These are phyloP conservation scores for Cryptosporidium parvum DNA, from an alignment of 169 alveolate genomes.

Conservation along the genomic window DNA sequence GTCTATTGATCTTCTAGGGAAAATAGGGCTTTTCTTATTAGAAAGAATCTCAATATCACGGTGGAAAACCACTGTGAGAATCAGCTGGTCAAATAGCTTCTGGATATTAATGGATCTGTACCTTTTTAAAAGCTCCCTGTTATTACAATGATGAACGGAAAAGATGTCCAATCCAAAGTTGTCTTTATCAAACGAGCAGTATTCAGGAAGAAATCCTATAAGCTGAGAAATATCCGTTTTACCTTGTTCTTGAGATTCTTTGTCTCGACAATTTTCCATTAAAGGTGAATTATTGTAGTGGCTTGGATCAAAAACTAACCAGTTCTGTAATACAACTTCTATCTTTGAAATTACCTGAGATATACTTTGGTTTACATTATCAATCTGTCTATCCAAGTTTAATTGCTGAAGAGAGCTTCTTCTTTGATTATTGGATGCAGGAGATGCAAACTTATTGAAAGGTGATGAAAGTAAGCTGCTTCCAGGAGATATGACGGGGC, in stretches of 20 bases:
- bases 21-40: neutral
- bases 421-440: constrained; percentile 30
- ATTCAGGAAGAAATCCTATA: neutral
- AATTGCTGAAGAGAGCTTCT: constrained; percentile 27
- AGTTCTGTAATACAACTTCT: constrained; percentile 1
- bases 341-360: neutral
- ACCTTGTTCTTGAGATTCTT: constrained; percentile 7
- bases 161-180: constrained; percentile 3
- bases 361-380: neutral
- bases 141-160: neutral
- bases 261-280: neutral
- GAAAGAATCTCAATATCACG: constrained; percentile 30
- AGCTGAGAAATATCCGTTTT: neutral
- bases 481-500: constrained; percentile 23
- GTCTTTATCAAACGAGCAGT: constrained; percentile 5
- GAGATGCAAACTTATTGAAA: neutral
- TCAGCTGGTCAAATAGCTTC: constrained; percentile 39
- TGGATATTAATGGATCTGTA: constrained; percentile 30
- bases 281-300: neutral
- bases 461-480: constrained; percentile 20
- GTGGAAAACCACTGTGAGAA: constrained; percentile 42
- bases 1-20: constrained; percentile 24
- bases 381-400: constrained; percentile 22
- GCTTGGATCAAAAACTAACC: constrained; percentile 21
- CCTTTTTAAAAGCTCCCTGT: neutral